Evolutionary conservation across 768 basidiomycete genomes (phyloP).

Genomic region (Leccinum variicolor): DNA sequence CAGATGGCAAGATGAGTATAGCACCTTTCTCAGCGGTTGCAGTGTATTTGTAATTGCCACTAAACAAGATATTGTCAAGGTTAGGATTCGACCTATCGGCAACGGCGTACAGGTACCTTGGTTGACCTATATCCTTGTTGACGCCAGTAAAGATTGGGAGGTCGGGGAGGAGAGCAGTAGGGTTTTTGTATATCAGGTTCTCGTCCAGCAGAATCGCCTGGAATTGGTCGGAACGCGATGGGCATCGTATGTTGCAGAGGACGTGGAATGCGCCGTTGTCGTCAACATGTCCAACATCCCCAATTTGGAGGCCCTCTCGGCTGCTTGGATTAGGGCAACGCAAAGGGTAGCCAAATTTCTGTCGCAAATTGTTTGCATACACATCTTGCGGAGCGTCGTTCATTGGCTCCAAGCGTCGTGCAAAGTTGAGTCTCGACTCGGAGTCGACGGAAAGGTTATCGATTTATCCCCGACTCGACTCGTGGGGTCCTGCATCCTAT

Average conservation of each 20-base stretch:
- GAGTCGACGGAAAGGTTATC: no score
- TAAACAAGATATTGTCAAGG: not conserved
- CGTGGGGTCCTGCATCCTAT: no score
- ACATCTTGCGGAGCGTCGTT: not conserved
- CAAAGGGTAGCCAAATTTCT: constrained; percentile 27
- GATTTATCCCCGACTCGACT: no score
- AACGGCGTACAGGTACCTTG: no score
- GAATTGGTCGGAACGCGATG: not conserved
- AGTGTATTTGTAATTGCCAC: not conserved
- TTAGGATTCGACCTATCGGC: not conserved
- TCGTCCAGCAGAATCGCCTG: not conserved
- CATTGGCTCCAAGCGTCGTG: no score
- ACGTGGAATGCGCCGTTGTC: constrained; percentile 26
- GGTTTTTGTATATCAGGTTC: not conserved
- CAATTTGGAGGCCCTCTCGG: constrained; percentile 31
- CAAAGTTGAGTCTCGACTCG: no score
- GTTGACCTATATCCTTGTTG: no score
- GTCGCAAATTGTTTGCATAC: constrained; percentile 11
- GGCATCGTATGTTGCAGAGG: constrained; percentile 29
- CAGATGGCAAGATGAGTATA: constrained; percentile 5
- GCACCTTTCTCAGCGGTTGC: not conserved
- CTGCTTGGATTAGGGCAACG: constrained; percentile 26
- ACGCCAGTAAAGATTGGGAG: no score
- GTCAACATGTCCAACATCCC: constrained; percentile 33
- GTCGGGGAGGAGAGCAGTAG: no score